These are phyloP conservation scores for Suillus americanus DNA, from an alignment of 768 basidiomycete species.

Conservation along the genomic window DNA sequence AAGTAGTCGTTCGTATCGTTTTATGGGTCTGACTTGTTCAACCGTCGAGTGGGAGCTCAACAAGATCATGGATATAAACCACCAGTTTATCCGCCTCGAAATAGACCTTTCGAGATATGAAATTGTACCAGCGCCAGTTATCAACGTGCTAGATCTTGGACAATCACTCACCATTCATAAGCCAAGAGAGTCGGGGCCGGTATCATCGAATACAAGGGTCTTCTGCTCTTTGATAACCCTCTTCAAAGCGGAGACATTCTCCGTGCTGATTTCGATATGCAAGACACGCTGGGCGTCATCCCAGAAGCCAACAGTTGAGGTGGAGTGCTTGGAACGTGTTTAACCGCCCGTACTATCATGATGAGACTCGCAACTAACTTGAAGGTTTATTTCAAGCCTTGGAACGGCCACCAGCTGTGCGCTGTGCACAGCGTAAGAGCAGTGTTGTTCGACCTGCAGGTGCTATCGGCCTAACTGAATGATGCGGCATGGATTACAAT, in stretches of 20 bases:
- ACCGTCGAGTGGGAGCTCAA: not conserved
- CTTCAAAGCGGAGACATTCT: conserved; percentile 2
- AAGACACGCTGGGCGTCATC: not conserved
- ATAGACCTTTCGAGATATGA: not conserved
- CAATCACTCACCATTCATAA: not conserved
- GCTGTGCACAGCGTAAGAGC: not conserved
- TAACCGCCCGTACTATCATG: too few relatives aligned
- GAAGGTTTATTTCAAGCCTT: not conserved
- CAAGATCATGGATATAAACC: not conserved
- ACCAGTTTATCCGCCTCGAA: not conserved
- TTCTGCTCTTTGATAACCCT: conserved; percentile 6
- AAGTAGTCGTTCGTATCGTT: not conserved
- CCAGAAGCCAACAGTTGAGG: conserved; percentile 8
- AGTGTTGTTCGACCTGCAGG: not conserved
- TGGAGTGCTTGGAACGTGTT: too few relatives aligned
- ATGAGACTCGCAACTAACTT: too few relatives aligned
- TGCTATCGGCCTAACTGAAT: not conserved
- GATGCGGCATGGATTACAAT: not conserved
- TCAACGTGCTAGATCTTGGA: not conserved
- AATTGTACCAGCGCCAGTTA: not conserved
- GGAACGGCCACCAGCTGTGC: not conserved
- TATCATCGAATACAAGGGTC: not conserved
- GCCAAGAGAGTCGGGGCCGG: not conserved
- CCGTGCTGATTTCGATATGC: conserved; percentile 3
- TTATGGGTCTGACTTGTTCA: not conserved